Conservation (phyloP, 2,329 filamentous ascomycete genomes). For the Calonectria montana region DNA sequence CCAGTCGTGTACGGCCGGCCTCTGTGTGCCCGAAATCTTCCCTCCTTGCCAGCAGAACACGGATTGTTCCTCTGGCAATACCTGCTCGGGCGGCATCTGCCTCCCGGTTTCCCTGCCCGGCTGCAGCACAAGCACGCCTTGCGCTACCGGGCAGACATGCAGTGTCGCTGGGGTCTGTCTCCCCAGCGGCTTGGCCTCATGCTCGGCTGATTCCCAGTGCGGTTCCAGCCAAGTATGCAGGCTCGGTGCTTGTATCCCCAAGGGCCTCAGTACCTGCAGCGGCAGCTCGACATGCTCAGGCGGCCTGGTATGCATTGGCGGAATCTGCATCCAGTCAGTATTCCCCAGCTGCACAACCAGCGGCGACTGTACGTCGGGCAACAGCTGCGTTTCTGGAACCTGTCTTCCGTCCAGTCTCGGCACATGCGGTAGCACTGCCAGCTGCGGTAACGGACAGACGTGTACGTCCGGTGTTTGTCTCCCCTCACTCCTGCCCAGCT, state of each 20-base stretch:
- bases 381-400: slow-evolving; percentile 14
- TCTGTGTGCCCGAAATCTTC: slow-evolving; percentile 20
- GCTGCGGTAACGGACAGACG: slow-evolving; percentile 2
- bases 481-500: not conserved
- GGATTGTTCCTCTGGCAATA: slow-evolving; percentile 7
- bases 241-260: slow-evolving; percentile 7
- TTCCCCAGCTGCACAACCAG: slow-evolving; percentile 7
- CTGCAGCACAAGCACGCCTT: not conserved
- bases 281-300: not conserved
- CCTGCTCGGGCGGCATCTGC: slow-evolving; percentile 16
- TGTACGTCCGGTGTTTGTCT: slow-evolving; percentile 20
- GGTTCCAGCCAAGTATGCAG: slow-evolving; percentile 10
- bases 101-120: not conserved
- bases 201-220: slow-evolving; percentile 15
- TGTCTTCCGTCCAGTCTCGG: slow-evolving; percentile 3
- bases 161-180: slow-evolving; percentile 10
- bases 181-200: not conserved
- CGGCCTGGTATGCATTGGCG: not conserved
- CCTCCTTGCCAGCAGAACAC: not conserved
- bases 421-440: not conserved
- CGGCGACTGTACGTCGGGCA: slow-evolving; percentile 3
- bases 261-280: not conserved
- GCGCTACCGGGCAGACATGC: slow-evolving; percentile 5
- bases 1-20: slow-evolving; percentile 10
- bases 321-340: slow-evolving; percentile 2